Evolutionary conservation across 129 eudicot species (phyloP).

Genomic region (Ambrosia trifida): DNA sequence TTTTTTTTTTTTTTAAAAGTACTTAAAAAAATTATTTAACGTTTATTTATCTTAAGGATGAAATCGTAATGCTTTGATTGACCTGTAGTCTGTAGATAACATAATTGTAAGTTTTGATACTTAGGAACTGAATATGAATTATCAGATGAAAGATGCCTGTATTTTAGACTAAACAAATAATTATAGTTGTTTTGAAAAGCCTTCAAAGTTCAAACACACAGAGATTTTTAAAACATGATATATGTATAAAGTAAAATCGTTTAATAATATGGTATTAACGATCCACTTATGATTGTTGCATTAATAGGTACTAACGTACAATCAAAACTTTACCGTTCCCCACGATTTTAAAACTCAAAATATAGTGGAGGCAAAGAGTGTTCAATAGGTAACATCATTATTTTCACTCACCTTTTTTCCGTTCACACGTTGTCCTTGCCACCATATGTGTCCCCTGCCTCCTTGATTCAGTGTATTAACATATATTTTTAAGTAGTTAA

Average conservation of each 20-base stretch:
- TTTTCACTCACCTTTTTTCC: background rate
- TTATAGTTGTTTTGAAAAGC: too few species aligned
- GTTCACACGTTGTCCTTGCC: conserved; percentile 18
- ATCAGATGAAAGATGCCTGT: too few species aligned
- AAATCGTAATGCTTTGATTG: too few species aligned
- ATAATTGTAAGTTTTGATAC: too few species aligned
- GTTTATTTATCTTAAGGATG: too few species aligned
- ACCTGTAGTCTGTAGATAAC: too few species aligned
- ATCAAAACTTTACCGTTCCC: background rate
- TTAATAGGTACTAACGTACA: background rate
- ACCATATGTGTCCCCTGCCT: conserved; percentile 6
- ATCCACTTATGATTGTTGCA: background rate
- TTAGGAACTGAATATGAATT: too few species aligned
- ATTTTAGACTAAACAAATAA: too few species aligned
- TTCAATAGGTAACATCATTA: conserved; percentile 21
- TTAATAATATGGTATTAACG: background rate
- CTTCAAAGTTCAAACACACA: background rate
- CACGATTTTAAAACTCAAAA: conserved; percentile 21
- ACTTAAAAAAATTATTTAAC: too few species aligned
- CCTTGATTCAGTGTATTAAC: background rate
- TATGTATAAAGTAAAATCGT: background rate
- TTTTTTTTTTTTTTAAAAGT: too few species aligned
- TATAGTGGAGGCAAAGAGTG: conserved; percentile 10
- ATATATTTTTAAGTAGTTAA: too few species aligned
- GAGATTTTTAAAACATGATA: background rate